Percentiles rank a stretch among this genome's conserved stretches.
These are phyloP conservation scores for Neurospora pannonica DNA, from an alignment of 495 filamentous ascomycete genomes.

Conservation along the genomic window DNA sequence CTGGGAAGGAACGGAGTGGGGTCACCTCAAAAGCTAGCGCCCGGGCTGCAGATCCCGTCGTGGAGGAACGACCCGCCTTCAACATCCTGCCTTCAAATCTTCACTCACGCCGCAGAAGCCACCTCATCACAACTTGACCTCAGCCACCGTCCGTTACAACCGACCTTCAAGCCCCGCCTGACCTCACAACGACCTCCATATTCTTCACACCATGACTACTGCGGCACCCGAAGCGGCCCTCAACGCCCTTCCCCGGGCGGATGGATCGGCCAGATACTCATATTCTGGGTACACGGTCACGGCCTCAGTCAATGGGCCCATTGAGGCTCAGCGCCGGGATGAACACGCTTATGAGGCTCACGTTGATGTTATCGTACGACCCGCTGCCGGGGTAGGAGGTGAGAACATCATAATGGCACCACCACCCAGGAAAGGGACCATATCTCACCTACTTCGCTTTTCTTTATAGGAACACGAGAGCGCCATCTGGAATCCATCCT, in stretches of 20 bases:
- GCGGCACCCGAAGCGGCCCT: conserved; percentile 39
- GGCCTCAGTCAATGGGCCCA: conserved; percentile 81
- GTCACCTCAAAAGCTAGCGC: neutral
- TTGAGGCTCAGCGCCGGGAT: conserved; percentile 80
- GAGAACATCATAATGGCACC: conserved; percentile 32
- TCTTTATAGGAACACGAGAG: conserved; percentile 52
- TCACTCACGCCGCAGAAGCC: conserved; percentile 1
- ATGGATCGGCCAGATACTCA: conserved; percentile 81
- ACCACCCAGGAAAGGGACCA: neutral
- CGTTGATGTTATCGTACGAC: conserved; percentile 83
- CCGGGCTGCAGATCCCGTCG: neutral
- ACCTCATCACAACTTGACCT: neutral
- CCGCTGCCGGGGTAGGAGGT: conserved; percentile 77
- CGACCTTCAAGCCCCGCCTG: neutral
- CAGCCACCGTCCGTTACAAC: neutral
- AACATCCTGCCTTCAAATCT: conserved; percentile 1
- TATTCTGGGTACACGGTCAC: conserved; percentile 71
- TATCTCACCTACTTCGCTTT: conserved; percentile 30
- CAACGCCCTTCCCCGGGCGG: conserved; percentile 58
- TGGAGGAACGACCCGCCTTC: neutral
- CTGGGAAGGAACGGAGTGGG: neutral
- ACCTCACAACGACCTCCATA: neutral
- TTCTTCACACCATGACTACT: conserved; percentile 30
- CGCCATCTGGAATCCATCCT: conserved; percentile 64
- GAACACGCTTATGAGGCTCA: conserved; percentile 83